Evolutionary conservation across 306 rosid species (phyloP), one percentile per base, ranked within the genome.

Genomic region (Vigna radiata): DNA sequence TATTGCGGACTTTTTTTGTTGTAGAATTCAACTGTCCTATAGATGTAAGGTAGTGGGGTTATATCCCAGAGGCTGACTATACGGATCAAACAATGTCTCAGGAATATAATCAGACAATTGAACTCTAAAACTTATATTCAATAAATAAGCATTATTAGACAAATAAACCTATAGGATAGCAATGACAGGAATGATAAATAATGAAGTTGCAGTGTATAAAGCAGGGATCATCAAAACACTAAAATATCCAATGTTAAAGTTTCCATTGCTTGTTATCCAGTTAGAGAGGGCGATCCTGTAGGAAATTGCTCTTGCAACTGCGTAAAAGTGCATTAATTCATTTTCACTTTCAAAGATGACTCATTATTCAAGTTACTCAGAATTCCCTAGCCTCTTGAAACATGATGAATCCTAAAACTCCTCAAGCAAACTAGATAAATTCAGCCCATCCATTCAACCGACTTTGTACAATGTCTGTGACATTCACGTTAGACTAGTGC

Each of bases 281-380:
- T 14, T 59, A 59, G 18, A 59, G 18, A 27, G 6, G 17, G 9
- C 9, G 4, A 59, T 39, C 10, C 11, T 14, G 14, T 27, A 59
- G 41, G 65, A n/a, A 14, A 25, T 58, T 58, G 37, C 64, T 25
- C 37, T 11, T 23, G 64, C 17, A 58, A 11, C 37, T 21, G 6
- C 25, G 37, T 25, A 25, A 23, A 58, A 11, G 25, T 25, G 65
- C 65, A 59, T 36, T 25, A 59, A 59, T 59, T 60, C 63, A 36
- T 58, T 50, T 8, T 41, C 27, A 23, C 48, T 58, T 56, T 56
- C 53, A 2, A 39, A 41, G 56, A 61, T 12, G 33, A 33, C 13
- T 49, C 61, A 29, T 61, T 29, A 25, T 47, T 58, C 60, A 74
- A 74, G 13, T 46, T 44, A 61, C 58, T 55, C 18, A 23, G 23